Conservation (phyloP, 768 basidiomycete species). For the Paxillus involutus region DNA sequence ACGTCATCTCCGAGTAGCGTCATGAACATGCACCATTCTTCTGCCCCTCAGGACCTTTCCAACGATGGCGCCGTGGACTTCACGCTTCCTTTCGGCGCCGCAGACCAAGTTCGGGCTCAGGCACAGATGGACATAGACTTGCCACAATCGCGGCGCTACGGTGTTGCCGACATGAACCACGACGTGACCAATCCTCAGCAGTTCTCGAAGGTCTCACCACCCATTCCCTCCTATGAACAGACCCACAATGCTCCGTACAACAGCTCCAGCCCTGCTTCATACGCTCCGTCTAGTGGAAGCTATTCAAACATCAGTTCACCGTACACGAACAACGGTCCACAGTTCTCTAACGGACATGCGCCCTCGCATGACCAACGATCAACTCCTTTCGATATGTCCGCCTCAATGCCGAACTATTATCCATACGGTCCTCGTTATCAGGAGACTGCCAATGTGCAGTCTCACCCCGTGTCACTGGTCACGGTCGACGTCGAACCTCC, state of each 20-base stretch:
- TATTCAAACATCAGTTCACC: conserved; percentile 27
- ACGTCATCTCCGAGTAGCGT: neutral
- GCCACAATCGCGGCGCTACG: conserved; percentile 10
- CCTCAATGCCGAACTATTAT: conserved; percentile 19
- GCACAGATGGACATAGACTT: conserved; percentile 14
- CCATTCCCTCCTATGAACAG: conserved; percentile 18
- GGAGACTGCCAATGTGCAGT: neutral
- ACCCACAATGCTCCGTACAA: conserved; percentile 18
- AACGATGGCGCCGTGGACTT: conserved; percentile 21
- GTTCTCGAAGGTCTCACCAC: conserved; percentile 8
- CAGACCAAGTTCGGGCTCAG: conserved; percentile 17
- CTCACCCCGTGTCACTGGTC: conserved; percentile 20
- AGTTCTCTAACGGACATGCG: conserved; percentile 7
- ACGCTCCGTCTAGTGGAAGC: conserved; percentile 21
- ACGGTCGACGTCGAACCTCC: conserved; percentile 2
- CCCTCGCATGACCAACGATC: conserved; percentile 23
- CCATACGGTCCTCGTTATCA: conserved; percentile 17
- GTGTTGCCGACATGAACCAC: conserved; percentile 15
- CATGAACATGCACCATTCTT: neutral
- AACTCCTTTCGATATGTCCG: conserved; percentile 20
- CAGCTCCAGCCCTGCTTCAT: conserved; percentile 25
- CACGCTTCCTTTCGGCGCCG: conserved; percentile 20
- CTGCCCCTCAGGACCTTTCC: conserved; percentile 14
- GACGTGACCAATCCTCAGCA: conserved; percentile 8
- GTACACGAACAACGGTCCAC: conserved; percentile 20